Conservation (phyloP, 2,329 filamentous ascomycete genomes). For the Sordariomycetes sp. region DNA sequence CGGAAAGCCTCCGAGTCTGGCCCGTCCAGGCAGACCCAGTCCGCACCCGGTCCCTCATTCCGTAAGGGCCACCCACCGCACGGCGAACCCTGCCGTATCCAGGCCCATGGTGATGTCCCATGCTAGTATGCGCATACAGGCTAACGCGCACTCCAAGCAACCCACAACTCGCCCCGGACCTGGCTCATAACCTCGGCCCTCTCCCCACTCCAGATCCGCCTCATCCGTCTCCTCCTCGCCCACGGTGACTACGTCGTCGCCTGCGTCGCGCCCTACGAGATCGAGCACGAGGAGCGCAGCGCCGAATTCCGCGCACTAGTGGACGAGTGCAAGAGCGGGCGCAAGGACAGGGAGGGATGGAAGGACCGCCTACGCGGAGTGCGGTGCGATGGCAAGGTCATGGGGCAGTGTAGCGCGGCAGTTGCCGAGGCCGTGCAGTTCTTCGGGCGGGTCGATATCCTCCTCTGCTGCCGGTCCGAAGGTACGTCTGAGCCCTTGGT, state of each 20-base stretch:
- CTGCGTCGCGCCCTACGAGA: slow-evolving; percentile 68
- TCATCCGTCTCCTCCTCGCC: slow-evolving; percentile 71
- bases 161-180: slow-evolving; percentile 67
- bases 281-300: slow-evolving; percentile 65
- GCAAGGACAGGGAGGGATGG: slow-evolving; percentile 66
- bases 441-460: slow-evolving; percentile 81
- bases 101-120: neutral
- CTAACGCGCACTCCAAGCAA: slow-evolving; percentile 29
- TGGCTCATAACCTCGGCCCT: slow-evolving; percentile 88
- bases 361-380: slow-evolving; percentile 63
- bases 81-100: neutral
- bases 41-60: slow-evolving; percentile 4
- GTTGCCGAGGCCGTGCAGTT: slow-evolving; percentile 75
- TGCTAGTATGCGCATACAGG: neutral
- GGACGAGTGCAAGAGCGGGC: slow-evolving; percentile 51
- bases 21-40: neutral
- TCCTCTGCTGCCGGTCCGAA: slow-evolving; percentile 84
- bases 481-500: slow-evolving; percentile 34
- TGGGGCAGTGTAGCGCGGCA: slow-evolving; percentile 70
- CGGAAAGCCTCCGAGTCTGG: slow-evolving; percentile 4
- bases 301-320: slow-evolving; percentile 73
- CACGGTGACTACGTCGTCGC: slow-evolving; percentile 88
- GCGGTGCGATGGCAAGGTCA: slow-evolving; percentile 49
- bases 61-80: slow-evolving; percentile 1
- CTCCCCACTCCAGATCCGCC: slow-evolving; percentile 72